Conservation (phyloP, 1,139 yeast species). For the Pichia sp. region DNA sequence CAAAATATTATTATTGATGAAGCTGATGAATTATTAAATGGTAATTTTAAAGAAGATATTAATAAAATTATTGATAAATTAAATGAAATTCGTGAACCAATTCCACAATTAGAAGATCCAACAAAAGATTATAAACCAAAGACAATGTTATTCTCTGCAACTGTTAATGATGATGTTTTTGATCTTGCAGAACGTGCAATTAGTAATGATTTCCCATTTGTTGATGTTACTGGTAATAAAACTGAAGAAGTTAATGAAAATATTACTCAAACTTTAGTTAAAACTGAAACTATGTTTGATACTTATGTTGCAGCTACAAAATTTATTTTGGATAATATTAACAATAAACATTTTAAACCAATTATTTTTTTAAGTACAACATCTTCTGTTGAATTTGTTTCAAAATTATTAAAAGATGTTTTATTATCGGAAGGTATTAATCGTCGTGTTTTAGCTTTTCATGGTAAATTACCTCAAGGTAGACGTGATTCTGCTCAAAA, state of each 20-base stretch:
- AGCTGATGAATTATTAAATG: conserved; percentile 77
- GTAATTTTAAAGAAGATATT: conserved; percentile 65
- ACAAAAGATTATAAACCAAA: conserved; percentile 30
- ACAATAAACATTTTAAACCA: conserved; percentile 51
- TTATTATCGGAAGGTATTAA: conserved; percentile 23
- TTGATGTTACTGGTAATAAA: conserved; percentile 77
- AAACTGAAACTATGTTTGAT: conserved; percentile 43
- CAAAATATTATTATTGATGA: conserved; percentile 75
- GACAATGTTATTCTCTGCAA: conserved; percentile 80
- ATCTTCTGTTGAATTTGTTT: conserved; percentile 54
- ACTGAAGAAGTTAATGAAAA: conserved; percentile 54
- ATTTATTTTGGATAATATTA: conserved; percentile 35
- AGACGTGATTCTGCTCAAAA: conserved; percentile 55
- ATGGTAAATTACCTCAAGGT: conserved; percentile 67
- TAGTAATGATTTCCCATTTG: conserved; percentile 54
- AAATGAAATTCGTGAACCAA: conserved; percentile 34
- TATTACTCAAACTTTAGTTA: conserved; percentile 60
- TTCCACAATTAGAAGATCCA: conserved; percentile 19
- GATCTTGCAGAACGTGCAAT: conserved; percentile 60
- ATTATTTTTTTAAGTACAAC: conserved; percentile 81
- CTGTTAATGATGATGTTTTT: conserved; percentile 64
- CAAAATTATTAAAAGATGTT: conserved; percentile 28
- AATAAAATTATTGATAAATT: conserved; percentile 47
- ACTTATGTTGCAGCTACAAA: conserved; percentile 49
- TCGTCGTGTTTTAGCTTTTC: conserved; percentile 34